Evolutionary conservation across 2,329 filamentous ascomycete species (phyloP).

Genomic region (Trichocomaceae sp.): DNA sequence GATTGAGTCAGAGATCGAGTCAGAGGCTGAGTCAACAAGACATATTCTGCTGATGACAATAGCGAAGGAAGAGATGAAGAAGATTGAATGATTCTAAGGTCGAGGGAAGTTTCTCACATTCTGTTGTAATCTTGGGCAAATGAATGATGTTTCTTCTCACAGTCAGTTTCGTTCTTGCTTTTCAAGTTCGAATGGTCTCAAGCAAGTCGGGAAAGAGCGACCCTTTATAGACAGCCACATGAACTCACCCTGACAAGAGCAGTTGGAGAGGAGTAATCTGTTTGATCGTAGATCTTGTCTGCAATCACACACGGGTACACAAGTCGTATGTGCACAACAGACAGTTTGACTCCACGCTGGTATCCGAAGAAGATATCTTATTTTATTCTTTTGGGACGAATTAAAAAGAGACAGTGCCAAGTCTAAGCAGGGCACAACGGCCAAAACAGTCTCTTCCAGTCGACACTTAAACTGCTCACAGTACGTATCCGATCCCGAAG

Average conservation of each 20-base stretch:
- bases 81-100: not conserved
- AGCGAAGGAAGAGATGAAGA: not conserved
- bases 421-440: not conserved
- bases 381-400: not conserved
- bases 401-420: not conserved
- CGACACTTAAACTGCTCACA: not conserved
- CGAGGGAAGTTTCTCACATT: not conserved
- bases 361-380: not conserved
- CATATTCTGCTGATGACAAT: not conserved
- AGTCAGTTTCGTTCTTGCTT: not conserved
- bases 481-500: conserved; percentile 7
- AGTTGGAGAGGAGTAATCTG: not conserved
- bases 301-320: not conserved
- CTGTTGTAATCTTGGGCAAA: not conserved
- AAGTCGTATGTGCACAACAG: not conserved
- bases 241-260: not conserved
- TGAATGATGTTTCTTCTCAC: not conserved
- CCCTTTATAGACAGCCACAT: not conserved
- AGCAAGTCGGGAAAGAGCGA: not conserved
- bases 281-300: not conserved
- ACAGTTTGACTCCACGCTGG: not conserved
- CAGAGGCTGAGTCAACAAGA: not conserved
- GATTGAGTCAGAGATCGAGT: too few relatives aligned
- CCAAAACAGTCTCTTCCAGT: not conserved
- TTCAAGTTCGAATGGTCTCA: not conserved